Percentiles rank a stretch among this genome's conserved stretches.
Evolutionary conservation across 352 stramenopile genomes (phyloP).

Genomic region (Pelagophyceae sp.): DNA sequence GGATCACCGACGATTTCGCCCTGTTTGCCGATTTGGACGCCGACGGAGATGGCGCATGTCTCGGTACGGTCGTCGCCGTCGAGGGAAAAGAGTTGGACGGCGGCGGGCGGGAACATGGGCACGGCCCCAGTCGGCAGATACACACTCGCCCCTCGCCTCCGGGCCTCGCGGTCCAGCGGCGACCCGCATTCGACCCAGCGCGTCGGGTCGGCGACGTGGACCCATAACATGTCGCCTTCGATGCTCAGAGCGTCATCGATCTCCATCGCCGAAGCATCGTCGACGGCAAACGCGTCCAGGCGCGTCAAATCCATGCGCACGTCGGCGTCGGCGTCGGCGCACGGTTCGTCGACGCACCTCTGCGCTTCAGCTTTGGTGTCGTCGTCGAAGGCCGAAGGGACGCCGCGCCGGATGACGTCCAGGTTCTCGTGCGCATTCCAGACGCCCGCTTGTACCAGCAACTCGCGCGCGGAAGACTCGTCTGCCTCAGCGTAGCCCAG

Average conservation of each 20-base stretch:
- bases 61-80: not conserved
- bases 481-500: too few relatives aligned
- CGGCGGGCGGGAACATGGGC: constrained; percentile 26
- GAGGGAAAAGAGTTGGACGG: constrained; percentile 20
- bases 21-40: constrained; percentile 19
- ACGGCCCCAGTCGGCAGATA: constrained; percentile 24
- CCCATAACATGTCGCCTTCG: constrained; percentile 1
- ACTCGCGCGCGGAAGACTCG: too few relatives aligned
- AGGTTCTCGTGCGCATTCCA: too few relatives aligned
- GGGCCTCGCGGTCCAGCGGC: constrained; percentile 21
- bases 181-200: constrained; percentile 22
- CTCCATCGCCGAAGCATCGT: constrained; percentile 17
- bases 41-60: constrained; percentile 20
- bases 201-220: constrained; percentile 26
- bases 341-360: too few relatives aligned
- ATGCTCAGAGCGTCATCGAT: constrained; percentile 20
- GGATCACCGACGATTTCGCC: constrained; percentile 21
- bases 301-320: not conserved
- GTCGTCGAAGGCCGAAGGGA: too few relatives aligned
- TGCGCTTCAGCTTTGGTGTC: too few relatives aligned
- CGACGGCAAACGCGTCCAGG: not conserved
- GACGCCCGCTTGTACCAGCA: too few relatives aligned
- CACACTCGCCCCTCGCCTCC: constrained; percentile 10
- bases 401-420: too few relatives aligned
- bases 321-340: not conserved